A percentile compares a stretch with the other conserved stretches of the same genome.
These are phyloP conservation scores for Epicoccum nigrum DNA, from an alignment of 2,329 filamentous ascomycete species.

Conservation along the genomic window DNA sequence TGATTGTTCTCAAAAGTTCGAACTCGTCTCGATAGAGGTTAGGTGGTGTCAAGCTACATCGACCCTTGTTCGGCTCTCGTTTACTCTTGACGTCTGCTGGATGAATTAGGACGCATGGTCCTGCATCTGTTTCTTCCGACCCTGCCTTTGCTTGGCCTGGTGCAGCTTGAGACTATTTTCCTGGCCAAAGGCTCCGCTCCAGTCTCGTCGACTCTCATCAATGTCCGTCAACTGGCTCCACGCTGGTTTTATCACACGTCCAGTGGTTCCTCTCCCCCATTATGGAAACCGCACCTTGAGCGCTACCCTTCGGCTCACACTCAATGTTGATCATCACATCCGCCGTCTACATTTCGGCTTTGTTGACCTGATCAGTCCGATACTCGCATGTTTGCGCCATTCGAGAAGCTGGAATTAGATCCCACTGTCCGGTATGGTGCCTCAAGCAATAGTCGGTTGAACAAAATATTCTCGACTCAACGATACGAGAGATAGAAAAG, in stretches of 20 bases:
- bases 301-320: conserved; percentile 8
- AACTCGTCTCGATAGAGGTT: conserved; percentile 10
- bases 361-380: conserved; percentile 10
- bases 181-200: neutral
- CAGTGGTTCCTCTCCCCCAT: conserved; percentile 16
- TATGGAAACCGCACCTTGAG: conserved; percentile 7
- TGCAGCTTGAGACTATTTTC: neutral
- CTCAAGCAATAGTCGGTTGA: neutral
- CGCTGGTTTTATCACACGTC: neutral
- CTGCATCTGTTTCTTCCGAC: neutral
- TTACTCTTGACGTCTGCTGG: conserved; percentile 12
- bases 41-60: conserved; percentile 1
- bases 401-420: neutral
- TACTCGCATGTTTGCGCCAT: neutral
- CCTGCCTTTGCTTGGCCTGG: neutral
- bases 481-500: neutral
- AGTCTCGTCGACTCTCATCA: neutral
- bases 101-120: conserved; percentile 8
- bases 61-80: conserved; percentile 14
- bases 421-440: neutral
- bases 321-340: conserved; percentile 13
- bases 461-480: neutral
- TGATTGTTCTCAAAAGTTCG: conserved; percentile 16
- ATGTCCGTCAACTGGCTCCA: conserved; percentile 3
- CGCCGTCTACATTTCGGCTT: neutral